These are phyloP conservation scores for Perkinsus marinus DNA, from an alignment of 169 alveolate species.

Conservation along the genomic window DNA sequence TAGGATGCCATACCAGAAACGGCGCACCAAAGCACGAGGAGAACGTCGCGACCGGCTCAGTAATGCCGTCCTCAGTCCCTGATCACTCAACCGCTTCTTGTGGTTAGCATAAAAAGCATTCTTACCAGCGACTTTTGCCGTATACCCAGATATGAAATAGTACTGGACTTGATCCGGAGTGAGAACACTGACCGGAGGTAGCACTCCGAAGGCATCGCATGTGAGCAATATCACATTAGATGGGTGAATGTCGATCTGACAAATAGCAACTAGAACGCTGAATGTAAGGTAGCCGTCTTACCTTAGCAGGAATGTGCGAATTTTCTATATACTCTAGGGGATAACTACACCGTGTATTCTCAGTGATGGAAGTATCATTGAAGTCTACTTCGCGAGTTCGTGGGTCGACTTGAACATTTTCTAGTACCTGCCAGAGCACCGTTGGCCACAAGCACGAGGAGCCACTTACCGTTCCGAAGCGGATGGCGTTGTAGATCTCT, in stretches of 20 bases:
- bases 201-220: slow-evolving; percentile 89
- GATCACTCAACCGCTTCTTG: not conserved
- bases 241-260: slow-evolving; percentile 67
- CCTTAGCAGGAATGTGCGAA: slow-evolving; percentile 77
- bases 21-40: slow-evolving; percentile 94
- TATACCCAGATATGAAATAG: slow-evolving; percentile 89
- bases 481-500: slow-evolving; percentile 80
- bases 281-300: not conserved
- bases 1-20: slow-evolving; percentile 83
- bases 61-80: slow-evolving; percentile 75
- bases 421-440: slow-evolving; percentile 34
- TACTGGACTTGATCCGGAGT: slow-evolving; percentile 78
- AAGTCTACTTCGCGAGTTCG: slow-evolving; percentile 71
- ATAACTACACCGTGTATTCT: slow-evolving; percentile 74
- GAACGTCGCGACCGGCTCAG: slow-evolving; percentile 81
- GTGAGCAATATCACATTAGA: slow-evolving; percentile 76
- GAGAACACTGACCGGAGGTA: slow-evolving; percentile 80
- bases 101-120: not conserved
- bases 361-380: slow-evolving; percentile 70
- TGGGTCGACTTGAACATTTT: slow-evolving; percentile 70
- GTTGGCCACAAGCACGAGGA: not conserved
- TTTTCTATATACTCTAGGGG: slow-evolving; percentile 80
- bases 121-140: slow-evolving; percentile 80
- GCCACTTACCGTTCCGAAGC: slow-evolving; percentile 8
- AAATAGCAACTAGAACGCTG: not conserved